Base-by-base conservation (phyloP, 164 flowering plant genomes). In the Piper betle region DNA sequence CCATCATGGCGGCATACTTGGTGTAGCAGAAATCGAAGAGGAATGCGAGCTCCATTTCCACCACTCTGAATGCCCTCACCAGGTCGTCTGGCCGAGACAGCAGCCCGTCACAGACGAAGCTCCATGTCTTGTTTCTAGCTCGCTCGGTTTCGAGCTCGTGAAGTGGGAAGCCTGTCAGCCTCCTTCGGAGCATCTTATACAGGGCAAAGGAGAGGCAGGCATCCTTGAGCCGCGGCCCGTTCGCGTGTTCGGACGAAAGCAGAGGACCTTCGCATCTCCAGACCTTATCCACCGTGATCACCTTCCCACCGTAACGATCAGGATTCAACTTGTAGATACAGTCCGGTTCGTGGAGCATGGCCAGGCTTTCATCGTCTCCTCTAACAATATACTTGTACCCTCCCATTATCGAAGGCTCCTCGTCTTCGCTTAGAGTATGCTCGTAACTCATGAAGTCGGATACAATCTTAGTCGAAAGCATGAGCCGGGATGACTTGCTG, bases 1-100 rank as follows among this genome's bases (percentile, higher is more conserved):
- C 59, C 40, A 37, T 38, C 38, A 57, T 33, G 59, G 39, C 39
- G 37, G 59, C 59, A n/a, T 39, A 57, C 39, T 57, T 37, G 41
- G 50, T 43, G 17, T 39, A 57, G 16, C 6, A 33, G 41, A 37
- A 0, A 18, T 38, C 40, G 6, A n/a, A 15, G 33, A 17, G 39
- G 13, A 15, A 4, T 3, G 17, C 37, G 41, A 11, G 59, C 37
- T 10, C 18, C 16, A 57, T 11, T 38, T 33, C 37, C 18, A 19
- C 40, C 25, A 37, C 41, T 37, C 59, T 57, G 6, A 38, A 57
- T 17, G 37, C 39, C 11, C 11, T 33, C 16, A 25, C 3, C 5
- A 38, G 37, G 50, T 43, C 50, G 2, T 3, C 8, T n/a, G n/a
- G n/a, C 8, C 50, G 8, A 3, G 50, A 43, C 6, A 43, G 50